Base-by-base conservation (phyloP, 2,329 filamentous ascomycete genomes). In the Exophiala sideris region DNA sequence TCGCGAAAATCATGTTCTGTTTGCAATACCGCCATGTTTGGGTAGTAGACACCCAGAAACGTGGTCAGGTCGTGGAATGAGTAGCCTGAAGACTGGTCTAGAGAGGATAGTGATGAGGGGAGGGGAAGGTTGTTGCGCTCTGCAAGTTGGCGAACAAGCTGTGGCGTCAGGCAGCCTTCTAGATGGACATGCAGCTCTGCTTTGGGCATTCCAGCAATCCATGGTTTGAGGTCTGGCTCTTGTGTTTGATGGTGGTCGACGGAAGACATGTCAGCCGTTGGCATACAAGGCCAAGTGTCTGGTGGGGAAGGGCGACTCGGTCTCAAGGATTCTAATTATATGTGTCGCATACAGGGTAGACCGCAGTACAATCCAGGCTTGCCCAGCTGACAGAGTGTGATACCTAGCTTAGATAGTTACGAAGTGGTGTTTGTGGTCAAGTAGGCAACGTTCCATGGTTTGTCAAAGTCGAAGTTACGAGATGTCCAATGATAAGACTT, bases 1-100 rank as follows among this genome's bases (percentile, higher is more conserved):
- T 80, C 80, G 67, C 88, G 85, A 64, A 88, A 91, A 70, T 91
- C 88, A n/a, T 74, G 70, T 14, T 78, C 73, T 4, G 79, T 78
- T 54, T 85, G 72, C 18, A 91, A 79, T 2, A 86, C 86, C 39
- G 79, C 81, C 79, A 90, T 87, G 66, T 85, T 87, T 57, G 86
- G 81, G 73, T 88, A 91, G 75, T 91, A 91, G 73, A 88, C 89
- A 67, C 82, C 77, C 20, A 91, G 78, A 72, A 91, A 91, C 16
- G 52, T 56, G 5, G 56, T 50, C n/a, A 64, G 56, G 47, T 64
- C 59, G 45, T 60, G 45, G 52, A 62, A 62, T 9, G 46, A 49
- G 39, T 58, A 62, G 42, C 51, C 50, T 33, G 54, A 41, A 10
- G 46, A 46, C 18, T 50, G 36, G 20, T 57, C 49, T n/a, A 61